Evolutionary conservation across 805 yeast species (phyloP).

Genomic region (Ascoidea asiatica): DNA sequence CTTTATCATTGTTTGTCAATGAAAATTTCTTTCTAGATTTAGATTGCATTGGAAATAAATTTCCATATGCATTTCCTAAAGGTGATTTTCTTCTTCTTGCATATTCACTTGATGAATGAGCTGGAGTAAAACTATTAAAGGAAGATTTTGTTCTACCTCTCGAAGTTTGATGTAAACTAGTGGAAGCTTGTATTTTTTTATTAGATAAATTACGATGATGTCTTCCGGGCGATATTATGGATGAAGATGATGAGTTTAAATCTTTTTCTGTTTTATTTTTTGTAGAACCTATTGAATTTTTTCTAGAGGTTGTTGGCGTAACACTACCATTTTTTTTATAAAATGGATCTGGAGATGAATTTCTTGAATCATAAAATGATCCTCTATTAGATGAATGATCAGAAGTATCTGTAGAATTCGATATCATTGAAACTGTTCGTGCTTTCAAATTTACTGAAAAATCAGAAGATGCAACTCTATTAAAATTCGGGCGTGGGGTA

Average conservation of each 20-base stretch:
- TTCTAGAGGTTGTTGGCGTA: background rate
- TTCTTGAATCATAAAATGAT: background rate
- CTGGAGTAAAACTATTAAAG: background rate
- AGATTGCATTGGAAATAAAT: background rate
- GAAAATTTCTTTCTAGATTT: background rate
- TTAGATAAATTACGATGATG: background rate
- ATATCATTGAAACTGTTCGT: background rate
- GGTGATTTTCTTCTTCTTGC: background rate
- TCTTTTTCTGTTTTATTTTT: too few species aligned
- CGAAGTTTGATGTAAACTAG: background rate
- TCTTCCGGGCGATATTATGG: background rate
- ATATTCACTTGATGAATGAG: background rate
- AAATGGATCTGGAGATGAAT: background rate
- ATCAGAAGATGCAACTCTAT: background rate
- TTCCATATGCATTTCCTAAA: background rate
- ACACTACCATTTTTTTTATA: too few species aligned
- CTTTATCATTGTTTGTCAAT: background rate
- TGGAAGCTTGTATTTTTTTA: too few species aligned
- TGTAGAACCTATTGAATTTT: background rate
- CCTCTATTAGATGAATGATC: background rate
- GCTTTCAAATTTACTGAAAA: background rate
- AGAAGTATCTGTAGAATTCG: background rate
- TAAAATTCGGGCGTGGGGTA: background rate
- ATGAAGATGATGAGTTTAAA: background rate
- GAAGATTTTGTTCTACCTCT: background rate